Evolutionary conservation across 2,329 filamentous ascomycete species (phyloP).

Genomic region (Coniochaeta ligniaria): DNA sequence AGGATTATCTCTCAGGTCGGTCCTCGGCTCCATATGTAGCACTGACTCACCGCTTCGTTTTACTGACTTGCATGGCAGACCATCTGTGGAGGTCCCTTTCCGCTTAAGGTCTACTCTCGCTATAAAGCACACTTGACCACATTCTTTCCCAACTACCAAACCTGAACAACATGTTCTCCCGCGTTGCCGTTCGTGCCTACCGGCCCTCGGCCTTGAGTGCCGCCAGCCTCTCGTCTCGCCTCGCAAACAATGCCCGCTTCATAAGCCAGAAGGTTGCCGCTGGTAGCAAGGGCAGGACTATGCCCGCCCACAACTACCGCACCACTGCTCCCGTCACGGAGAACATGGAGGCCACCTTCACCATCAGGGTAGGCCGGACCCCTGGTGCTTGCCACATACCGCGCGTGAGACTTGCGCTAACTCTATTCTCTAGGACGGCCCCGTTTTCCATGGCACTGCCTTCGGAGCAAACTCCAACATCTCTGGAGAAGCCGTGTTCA

Average conservation of each 20-base stretch:
- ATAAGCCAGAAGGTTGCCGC: conserved; percentile 46
- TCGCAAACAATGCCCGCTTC: conserved; percentile 25
- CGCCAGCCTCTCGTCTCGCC: conserved; percentile 25
- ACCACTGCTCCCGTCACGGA: conserved; percentile 56
- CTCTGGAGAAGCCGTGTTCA: conserved; percentile 97
- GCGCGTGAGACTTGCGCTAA: conserved; percentile 16
- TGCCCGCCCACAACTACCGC: conserved; percentile 50
- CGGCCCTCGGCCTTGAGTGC: conserved; percentile 43
- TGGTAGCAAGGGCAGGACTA: conserved; percentile 62
- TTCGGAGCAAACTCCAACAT: conserved; percentile 96
- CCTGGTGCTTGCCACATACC: conserved; percentile 3
- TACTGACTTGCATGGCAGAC: conserved; percentile 32
- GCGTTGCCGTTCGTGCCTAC: conserved; percentile 43
- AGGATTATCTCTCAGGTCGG: conserved; percentile 75
- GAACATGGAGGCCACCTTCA: conserved; percentile 81
- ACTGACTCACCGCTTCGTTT: conserved; percentile 38
- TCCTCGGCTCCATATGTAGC: conserved; percentile 14
- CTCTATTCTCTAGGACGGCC: conserved; percentile 60
- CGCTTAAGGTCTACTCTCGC: conserved; percentile 31
- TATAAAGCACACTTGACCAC: conserved; percentile 12
- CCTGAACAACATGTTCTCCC: conserved; percentile 49
- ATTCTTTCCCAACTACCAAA: conserved; percentile 11
- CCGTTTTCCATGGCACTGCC: conserved; percentile 91
- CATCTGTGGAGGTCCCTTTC: conserved; percentile 46
- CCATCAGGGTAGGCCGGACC: conserved; percentile 63